Evolutionary conservation across 805 yeast genomes (phyloP), one percentile per base, ranked within the genome.

Genomic region (Lachancea sp.): DNA sequence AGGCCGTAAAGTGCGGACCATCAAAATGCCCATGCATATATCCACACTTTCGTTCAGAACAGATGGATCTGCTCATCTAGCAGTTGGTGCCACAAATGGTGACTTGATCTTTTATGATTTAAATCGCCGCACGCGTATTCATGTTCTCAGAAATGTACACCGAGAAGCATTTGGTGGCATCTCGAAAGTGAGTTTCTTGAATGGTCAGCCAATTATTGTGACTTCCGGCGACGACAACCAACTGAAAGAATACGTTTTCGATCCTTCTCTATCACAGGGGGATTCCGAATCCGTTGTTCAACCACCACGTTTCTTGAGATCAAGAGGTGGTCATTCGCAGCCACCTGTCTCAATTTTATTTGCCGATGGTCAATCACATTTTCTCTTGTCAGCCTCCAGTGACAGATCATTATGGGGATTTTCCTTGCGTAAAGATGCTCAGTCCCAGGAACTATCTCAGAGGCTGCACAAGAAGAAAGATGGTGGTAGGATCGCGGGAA

Each of bases 261-360:
- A 92, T 63, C 97, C 97, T 2, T 77, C 92, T 1, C 66, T 89
- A 38, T 78, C 89, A 0, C 75, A 79, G 49, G 54, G 47, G 30
- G 60, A 55, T 32, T 58, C 60, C 26, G 61, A 61, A 29, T 68
- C 80, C 2, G 77, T 86, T 23, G 80, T 84, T 4, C 77, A 88
- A 9, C 95, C 96, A 1, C 97, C 98, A 31, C 80, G 98, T 56
- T 78, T 80, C 45, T 69, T 94, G 53, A 77, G 98, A 60, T 83
- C 95, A 1, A 76, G 98, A 58, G 97, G 97, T 53, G 99, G 99
- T n/a, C 98, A 92, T 60, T 78, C 95, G 3, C 82, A 84, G 22
- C 95, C 98, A 3, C 94, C 97, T 2, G 71, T 82, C 0, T 58
- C 76, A 4, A 77, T 92, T 29, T 67, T 69, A 18, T 92, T 92